These are phyloP conservation scores for Populus tomentosa DNA, from an alignment of 441 rosid genomes.

Conservation along the genomic window DNA sequence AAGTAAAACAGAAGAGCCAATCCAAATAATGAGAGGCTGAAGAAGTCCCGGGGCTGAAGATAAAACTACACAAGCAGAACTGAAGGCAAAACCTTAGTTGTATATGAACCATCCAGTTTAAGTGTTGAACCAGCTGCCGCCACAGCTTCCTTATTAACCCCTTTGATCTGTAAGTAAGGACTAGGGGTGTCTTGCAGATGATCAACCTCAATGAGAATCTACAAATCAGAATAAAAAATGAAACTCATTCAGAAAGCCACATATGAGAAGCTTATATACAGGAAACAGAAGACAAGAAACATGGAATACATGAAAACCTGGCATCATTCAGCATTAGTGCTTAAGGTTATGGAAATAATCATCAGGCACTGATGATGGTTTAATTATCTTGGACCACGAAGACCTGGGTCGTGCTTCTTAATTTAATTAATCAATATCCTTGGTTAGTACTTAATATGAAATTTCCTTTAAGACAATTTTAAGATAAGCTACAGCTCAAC, in stretches of 20 bases:
- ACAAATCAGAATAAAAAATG: constrained; percentile 14
- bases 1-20: constrained; percentile 4
- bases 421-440: neutral
- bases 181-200: constrained; percentile 78
- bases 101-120: constrained; percentile 86
- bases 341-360: neutral
- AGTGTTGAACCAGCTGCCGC: constrained; percentile 89
- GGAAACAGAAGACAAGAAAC: neutral
- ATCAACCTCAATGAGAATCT: constrained; percentile 96
- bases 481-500: neutral
- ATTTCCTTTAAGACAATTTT: neutral
- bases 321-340: neutral
- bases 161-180: constrained; percentile 95
- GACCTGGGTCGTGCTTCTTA: neutral
- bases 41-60: neutral
- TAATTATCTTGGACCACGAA: too few species aligned
- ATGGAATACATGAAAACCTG: neutral
- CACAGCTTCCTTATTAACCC: constrained; percentile 91
- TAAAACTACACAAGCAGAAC: neutral
- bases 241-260: constrained; percentile 1
- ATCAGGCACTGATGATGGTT: neutral
- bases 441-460: neutral
- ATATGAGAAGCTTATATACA: neutral
- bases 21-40: constrained; percentile 1
- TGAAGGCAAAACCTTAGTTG: constrained; percentile 71